These are phyloP conservation scores for Penicillium cataractarum DNA, from an alignment of 495 filamentous ascomycete species.

Conservation along the genomic window DNA sequence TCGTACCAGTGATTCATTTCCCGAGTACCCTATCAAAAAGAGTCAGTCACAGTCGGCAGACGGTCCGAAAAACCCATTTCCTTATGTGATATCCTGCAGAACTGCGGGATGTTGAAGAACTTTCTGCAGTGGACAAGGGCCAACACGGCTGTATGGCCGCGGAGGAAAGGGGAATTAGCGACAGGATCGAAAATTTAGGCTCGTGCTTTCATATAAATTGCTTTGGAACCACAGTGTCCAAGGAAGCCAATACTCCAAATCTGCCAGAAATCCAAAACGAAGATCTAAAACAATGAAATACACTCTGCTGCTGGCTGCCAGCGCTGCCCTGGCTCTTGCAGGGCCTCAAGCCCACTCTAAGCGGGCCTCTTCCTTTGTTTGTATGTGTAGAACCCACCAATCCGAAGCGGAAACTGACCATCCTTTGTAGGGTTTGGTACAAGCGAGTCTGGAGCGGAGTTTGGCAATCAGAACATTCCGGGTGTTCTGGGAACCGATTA, in stretches of 20 bases:
- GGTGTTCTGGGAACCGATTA: conserved; percentile 61
- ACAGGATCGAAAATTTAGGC: not conserved
- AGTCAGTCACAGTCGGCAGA: not conserved
- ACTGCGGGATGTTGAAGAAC: not conserved
- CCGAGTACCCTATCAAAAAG: not conserved
- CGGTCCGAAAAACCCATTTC: conserved; percentile 5
- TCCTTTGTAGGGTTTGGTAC: conserved; percentile 21
- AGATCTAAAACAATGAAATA: conserved; percentile 14
- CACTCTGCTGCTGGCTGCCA: conserved; percentile 13
- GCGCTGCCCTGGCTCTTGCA: conserved; percentile 15
- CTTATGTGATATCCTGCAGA: not conserved
- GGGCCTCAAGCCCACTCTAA: conserved; percentile 13
- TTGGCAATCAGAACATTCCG: conserved; percentile 45
- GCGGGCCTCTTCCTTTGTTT: conserved; percentile 17
- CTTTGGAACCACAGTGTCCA: not conserved
- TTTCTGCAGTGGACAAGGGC: conserved; percentile 5
- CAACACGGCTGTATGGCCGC: conserved; percentile 11
- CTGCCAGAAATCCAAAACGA: not conserved
- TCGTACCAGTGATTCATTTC: not conserved
- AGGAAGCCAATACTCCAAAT: not conserved
- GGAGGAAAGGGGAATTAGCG: conserved; percentile 7
- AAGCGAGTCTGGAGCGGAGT: conserved; percentile 37
- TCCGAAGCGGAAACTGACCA: not conserved
- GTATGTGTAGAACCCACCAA: conserved; percentile 11
- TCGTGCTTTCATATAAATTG: conserved; percentile 5